phyloP scores from a whole-genome alignment of 768 basidiomycete species.

The Pulveroboletus sp. region DNA sequence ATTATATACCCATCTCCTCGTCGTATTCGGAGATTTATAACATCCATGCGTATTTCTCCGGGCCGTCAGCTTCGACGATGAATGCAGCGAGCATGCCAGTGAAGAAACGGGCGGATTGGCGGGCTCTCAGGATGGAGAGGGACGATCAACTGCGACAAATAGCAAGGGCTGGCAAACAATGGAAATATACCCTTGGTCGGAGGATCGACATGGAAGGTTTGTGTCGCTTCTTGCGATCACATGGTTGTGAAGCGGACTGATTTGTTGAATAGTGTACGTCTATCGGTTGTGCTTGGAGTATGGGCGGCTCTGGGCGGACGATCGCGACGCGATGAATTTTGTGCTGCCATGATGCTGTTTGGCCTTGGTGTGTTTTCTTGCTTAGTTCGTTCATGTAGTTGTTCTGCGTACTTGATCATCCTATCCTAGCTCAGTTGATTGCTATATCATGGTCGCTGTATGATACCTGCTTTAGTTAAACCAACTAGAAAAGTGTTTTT shows the following conservation, averaged over 20 bases:
- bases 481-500: too few relatives aligned
- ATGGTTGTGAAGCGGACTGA: neutral
- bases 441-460: neutral
- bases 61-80: slow-evolving; percentile 63
- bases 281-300: slow-evolving; percentile 89
- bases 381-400: neutral
- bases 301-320: slow-evolving; percentile 80
- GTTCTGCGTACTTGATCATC: neutral
- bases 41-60: slow-evolving; percentile 90
- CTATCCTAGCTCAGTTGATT: neutral
- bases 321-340: slow-evolving; percentile 68
- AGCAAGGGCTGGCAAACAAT: slow-evolving; percentile 88
- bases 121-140: slow-evolving; percentile 47
- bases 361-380: neutral
- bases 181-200: slow-evolving; percentile 83
- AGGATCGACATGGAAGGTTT: slow-evolving; percentile 90
- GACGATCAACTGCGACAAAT: slow-evolving; percentile 77
- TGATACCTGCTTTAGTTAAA: neutral
- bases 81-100: slow-evolving; percentile 50
- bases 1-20: slow-evolving; percentile 89
- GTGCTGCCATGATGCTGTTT: slow-evolving; percentile 12
- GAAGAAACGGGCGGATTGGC: slow-evolving; percentile 28
- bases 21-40: slow-evolving; percentile 93
- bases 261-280: slow-evolving; percentile 60
- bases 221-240: slow-evolving; percentile 19